These are phyloP conservation scores for Candida dajiaensis DNA, from an alignment of 805 yeast genomes.

Conservation along the genomic window DNA sequence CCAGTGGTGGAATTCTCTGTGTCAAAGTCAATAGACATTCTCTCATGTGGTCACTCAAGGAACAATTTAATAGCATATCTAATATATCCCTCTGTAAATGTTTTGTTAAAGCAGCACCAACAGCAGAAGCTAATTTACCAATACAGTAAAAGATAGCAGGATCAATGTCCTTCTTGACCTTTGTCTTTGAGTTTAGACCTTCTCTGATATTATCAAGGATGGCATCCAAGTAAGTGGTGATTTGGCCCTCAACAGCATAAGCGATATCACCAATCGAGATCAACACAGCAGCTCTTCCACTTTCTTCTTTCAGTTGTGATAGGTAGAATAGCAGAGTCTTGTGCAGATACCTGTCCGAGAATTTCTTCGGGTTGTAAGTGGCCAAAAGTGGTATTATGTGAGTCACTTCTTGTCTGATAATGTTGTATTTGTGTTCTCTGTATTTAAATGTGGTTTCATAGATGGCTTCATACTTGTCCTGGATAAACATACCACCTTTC, in stretches of 20 bases:
- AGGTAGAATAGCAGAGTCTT: conserved; percentile 71
- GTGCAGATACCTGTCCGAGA: conserved; percentile 78
- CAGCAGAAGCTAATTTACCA: conserved; percentile 79
- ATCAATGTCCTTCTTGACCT: conserved; percentile 66
- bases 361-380: conserved; percentile 63
- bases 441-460: conserved; percentile 69
- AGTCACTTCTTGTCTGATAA: conserved; percentile 81
- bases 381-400: conserved; percentile 80
- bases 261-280: conserved; percentile 83
- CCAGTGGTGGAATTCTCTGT: conserved; percentile 72
- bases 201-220: conserved; percentile 81
- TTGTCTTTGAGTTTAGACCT: conserved; percentile 48
- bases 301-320: conserved; percentile 67
- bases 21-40: conserved; percentile 64
- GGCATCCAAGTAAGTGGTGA: conserved; percentile 83
- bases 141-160: conserved; percentile 86
- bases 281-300: conserved; percentile 72
- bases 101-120: conserved; percentile 90
- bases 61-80: conserved; percentile 74
- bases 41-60: conserved; percentile 79
- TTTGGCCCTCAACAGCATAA: conserved; percentile 65
- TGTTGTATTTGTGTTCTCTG: conserved; percentile 69
- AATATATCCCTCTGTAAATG: conserved; percentile 77
- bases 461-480: conserved; percentile 66
- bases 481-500: conserved; percentile 67